Conservation (phyloP, 768 basidiomycete species). For the Mycena epipterygia region DNA sequence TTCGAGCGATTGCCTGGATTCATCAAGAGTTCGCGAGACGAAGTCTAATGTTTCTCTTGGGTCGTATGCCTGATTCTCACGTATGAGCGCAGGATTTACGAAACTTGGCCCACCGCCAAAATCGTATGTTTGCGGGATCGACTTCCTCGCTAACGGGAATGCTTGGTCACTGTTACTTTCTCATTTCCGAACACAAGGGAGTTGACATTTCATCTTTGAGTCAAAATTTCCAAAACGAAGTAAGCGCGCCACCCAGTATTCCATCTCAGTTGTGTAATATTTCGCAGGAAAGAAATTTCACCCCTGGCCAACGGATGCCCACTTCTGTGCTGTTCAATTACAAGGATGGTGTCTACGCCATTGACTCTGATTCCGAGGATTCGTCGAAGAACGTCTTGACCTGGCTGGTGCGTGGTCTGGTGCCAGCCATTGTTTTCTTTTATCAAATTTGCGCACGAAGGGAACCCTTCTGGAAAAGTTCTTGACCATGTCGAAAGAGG, state of each 20-base stretch:
- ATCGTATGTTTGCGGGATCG: constrained; percentile 81
- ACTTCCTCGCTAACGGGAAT: constrained; percentile 92
- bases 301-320: constrained; percentile 85
- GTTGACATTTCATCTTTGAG: constrained; percentile 77
- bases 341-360: constrained; percentile 74
- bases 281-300: constrained; percentile 73
- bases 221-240: constrained; percentile 69
- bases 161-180: constrained; percentile 89
- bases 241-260: constrained; percentile 46
- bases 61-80: not conserved
- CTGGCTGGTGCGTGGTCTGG: constrained; percentile 70
- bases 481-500: constrained; percentile 73
- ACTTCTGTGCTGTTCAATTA: constrained; percentile 76
- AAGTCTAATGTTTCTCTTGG: constrained; percentile 51
- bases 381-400: constrained; percentile 78
- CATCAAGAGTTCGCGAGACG: constrained; percentile 82
- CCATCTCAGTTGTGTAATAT: not conserved
- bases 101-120: constrained; percentile 68
- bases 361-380: constrained; percentile 66
- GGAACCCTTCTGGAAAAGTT: constrained; percentile 93
- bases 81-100: constrained; percentile 68
- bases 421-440: not conserved
- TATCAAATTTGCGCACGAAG: constrained; percentile 52
- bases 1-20: constrained; percentile 85
- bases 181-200: constrained; percentile 79